Conservation (phyloP, 352 stramenopile species). For the Pythium pyrilobum region DNA sequence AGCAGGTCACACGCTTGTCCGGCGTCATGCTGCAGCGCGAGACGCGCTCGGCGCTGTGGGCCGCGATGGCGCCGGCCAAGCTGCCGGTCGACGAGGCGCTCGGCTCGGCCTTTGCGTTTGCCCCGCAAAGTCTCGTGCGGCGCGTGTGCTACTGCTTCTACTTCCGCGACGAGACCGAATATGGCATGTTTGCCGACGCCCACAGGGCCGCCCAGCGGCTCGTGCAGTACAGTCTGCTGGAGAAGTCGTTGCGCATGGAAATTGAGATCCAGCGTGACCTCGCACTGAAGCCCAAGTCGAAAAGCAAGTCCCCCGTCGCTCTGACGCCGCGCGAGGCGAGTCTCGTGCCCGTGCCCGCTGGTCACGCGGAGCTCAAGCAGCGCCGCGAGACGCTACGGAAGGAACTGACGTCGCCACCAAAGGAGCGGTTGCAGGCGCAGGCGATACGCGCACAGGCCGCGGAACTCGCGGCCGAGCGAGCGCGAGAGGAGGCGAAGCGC, state of each 20-base stretch:
- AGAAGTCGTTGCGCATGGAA: constrained; percentile 48
- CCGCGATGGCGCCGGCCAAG: constrained; percentile 12
- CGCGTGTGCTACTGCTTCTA: constrained; percentile 63
- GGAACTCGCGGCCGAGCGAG: neutral
- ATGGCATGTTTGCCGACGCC: constrained; percentile 39
- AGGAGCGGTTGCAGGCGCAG: constrained; percentile 2
- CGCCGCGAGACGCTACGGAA: constrained; percentile 1
- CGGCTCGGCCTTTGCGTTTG: constrained; percentile 5
- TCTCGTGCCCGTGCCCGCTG: neutral
- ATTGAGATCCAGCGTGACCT: constrained; percentile 36
- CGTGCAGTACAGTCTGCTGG: constrained; percentile 41
- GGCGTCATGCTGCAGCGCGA: constrained; percentile 31
- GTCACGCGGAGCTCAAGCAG: constrained; percentile 18
- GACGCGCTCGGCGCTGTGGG: constrained; percentile 48
- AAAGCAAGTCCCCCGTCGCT: neutral
- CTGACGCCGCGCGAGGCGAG: neutral
- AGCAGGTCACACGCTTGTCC: constrained; percentile 44
- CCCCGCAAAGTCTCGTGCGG: neutral
- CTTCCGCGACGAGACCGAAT: constrained; percentile 54
- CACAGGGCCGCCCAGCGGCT: constrained; percentile 29
- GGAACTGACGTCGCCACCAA: neutral
- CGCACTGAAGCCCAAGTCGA: constrained; percentile 1
- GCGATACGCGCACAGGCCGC: constrained; percentile 11
- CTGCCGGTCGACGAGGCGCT: neutral
- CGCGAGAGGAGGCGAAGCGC: neutral